Evolutionary conservation across 176 grass and related monocot genomes (phyloP).

Genomic region (Melocanna baccifera): DNA sequence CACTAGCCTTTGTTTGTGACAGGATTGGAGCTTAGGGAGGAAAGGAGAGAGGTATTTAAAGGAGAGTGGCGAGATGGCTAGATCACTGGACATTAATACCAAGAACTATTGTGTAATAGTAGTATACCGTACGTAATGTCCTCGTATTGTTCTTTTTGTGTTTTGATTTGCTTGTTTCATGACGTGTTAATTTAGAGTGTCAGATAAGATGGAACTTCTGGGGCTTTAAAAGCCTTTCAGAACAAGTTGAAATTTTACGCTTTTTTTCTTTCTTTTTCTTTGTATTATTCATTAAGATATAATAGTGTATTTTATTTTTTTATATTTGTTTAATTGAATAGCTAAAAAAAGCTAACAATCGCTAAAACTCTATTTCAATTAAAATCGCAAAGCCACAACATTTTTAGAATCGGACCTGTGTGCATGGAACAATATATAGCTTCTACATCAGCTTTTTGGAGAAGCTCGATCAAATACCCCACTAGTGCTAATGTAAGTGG

Average conservation of each 20-base stretch:
- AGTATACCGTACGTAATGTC: not conserved
- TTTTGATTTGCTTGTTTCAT: not conserved
- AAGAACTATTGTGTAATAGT: constrained; percentile 4
- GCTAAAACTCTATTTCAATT: too few species aligned
- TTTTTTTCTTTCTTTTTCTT: too few species aligned
- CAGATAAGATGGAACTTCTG: not conserved
- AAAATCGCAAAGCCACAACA: too few species aligned
- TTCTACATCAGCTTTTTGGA: not conserved
- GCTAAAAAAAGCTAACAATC: too few species aligned
- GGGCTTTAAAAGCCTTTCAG: too few species aligned
- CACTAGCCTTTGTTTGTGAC: not conserved
- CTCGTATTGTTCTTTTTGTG: constrained; percentile 15
- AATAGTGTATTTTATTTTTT: too few species aligned
- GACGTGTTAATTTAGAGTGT: constrained; percentile 23
- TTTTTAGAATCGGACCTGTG: not conserved
- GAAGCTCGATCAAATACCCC: not conserved
- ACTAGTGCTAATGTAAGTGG: not conserved
- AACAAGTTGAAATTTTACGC: too few species aligned
- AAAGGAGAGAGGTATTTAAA: constrained; percentile 53
- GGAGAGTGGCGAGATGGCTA: constrained; percentile 6
- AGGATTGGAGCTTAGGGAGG: constrained; percentile 2
- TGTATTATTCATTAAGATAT: too few species aligned
- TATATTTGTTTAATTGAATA: too few species aligned
- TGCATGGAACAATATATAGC: not conserved
- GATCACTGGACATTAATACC: constrained; percentile 11